Evolutionary conservation across 2,329 filamentous ascomycete species (phyloP).

Genomic region (Beauveria sp.): DNA sequence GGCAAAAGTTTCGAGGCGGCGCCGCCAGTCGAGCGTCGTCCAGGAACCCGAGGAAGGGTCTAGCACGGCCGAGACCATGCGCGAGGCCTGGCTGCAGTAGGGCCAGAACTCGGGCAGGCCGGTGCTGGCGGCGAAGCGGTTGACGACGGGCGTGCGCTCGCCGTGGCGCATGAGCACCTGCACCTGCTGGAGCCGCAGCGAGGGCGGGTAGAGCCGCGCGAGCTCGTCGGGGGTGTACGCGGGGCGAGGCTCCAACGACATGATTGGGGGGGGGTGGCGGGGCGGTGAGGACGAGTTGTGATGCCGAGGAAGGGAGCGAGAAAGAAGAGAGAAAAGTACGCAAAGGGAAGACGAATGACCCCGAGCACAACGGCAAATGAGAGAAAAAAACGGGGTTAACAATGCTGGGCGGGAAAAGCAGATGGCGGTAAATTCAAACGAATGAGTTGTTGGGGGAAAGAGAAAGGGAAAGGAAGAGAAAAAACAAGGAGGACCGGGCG

Average conservation of each 20-base stretch:
- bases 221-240: conserved; percentile 80
- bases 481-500: neutral
- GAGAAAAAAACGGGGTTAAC: no score
- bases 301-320: neutral
- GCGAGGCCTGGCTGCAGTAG: conserved; percentile 73
- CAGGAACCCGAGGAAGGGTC: conserved; percentile 32
- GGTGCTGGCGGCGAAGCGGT: conserved; percentile 72
- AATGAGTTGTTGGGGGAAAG: neutral
- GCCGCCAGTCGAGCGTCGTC: conserved; percentile 50
- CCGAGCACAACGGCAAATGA: no score
- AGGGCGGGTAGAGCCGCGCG: conserved; percentile 67
- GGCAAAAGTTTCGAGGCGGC: conserved; percentile 78
- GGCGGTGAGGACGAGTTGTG: neutral
- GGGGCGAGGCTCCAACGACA: conserved; percentile 70
- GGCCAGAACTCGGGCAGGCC: conserved; percentile 71
- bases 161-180: conserved; percentile 79
- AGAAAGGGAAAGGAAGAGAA: neutral
- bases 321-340: neutral
- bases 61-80: conserved; percentile 51
- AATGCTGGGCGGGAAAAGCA: no score
- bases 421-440: no score
- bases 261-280: conserved; percentile 29
- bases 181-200: conserved; percentile 77
- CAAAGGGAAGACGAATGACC: neutral
- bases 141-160: conserved; percentile 74